phyloP scores from a whole-genome alignment of 2,329 filamentous ascomycete genomes.

The Fusarium denticulatum region DNA sequence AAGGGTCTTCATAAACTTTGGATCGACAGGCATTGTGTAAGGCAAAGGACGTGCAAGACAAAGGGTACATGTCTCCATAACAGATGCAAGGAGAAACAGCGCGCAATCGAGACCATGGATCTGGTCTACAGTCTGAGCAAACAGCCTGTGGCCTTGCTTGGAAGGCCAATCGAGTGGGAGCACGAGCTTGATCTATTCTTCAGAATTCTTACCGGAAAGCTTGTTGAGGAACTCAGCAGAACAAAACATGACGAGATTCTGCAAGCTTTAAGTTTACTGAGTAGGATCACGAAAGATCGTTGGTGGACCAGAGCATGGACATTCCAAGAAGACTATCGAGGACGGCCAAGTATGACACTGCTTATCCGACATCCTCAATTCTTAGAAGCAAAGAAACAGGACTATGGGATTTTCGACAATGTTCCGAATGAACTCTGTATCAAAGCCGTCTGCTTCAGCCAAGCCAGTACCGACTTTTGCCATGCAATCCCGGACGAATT shows the following conservation, averaged over 20 bases:
- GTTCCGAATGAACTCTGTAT: neutral
- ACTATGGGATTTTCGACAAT: neutral
- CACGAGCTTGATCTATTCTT: neutral
- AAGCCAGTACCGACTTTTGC: neutral
- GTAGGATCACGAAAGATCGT: neutral
- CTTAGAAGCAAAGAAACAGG: neutral
- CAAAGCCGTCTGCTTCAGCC: neutral
- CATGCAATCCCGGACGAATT: neutral
- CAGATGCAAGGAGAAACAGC: neutral
- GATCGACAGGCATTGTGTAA: slow-evolving; percentile 4
- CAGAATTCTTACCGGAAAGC: neutral
- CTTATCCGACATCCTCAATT: neutral
- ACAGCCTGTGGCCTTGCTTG: neutral
- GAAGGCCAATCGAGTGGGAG: neutral
- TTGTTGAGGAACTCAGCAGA: neutral
- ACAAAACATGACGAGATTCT: neutral
- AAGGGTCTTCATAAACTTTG: neutral
- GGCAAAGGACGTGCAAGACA: neutral
- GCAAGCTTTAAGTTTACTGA: neutral
- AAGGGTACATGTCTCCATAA: neutral
- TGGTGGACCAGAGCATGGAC: neutral
- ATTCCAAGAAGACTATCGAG: neutral
- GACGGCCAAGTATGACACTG: neutral
- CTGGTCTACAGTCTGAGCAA: neutral
- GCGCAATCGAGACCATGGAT: neutral